A percentile compares a stretch with the other conserved stretches of the same genome.
Evolutionary conservation across 2,329 filamentous ascomycete genomes (phyloP).

Genomic region (Hypoxylon sp.): DNA sequence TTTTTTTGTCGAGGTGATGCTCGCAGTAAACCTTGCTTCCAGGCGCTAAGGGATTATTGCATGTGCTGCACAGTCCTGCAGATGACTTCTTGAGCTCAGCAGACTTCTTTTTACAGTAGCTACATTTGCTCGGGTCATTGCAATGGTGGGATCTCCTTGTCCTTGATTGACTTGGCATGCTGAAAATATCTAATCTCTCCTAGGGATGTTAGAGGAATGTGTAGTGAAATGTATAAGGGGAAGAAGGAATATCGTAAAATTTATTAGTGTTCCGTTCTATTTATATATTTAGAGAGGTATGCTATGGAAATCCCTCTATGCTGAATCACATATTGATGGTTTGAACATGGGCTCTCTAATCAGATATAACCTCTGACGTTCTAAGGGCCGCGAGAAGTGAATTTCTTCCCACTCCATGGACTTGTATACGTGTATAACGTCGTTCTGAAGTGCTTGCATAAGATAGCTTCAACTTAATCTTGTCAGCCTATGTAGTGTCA

Average conservation of each 20-base stretch:
- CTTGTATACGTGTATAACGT: too few species aligned
- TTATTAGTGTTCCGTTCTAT: background rate
- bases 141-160: background rate
- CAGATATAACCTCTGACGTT: too few species aligned
- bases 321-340: background rate
- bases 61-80: background rate
- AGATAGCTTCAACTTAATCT: too few species aligned
- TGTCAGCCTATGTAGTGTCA: too few species aligned
- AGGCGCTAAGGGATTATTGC: background rate
- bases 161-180: slow-evolving; percentile 1
- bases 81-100: background rate
- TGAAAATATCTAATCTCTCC: background rate
- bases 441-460: too few species aligned
- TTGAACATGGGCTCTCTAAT: background rate
- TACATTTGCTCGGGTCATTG: background rate
- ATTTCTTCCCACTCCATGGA: too few species aligned
- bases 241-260: background rate
- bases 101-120: background rate
- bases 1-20: background rate
- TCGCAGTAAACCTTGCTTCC: background rate
- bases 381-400: too few species aligned
- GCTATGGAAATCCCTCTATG: background rate
- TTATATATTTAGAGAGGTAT: background rate
- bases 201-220: background rate
- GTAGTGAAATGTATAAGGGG: background rate